These are phyloP conservation scores for Beauveria sp. DNA, from an alignment of 2,329 filamentous ascomycete genomes.

Conservation along the genomic window DNA sequence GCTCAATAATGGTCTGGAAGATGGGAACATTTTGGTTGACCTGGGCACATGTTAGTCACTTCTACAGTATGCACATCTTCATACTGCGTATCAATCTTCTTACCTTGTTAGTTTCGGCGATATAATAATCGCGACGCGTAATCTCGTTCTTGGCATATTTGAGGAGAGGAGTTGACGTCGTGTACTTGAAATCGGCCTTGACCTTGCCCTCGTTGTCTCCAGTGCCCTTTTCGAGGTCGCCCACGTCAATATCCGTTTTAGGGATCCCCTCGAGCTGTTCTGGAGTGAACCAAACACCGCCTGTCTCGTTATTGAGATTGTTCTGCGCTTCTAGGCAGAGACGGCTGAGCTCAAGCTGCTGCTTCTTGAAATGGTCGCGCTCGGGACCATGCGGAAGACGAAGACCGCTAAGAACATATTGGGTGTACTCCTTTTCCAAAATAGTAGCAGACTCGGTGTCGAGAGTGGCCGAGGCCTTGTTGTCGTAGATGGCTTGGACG, in stretches of 20 bases:
- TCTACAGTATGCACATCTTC: background rate
- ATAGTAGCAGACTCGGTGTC: constrained; percentile 64
- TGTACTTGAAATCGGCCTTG: constrained; percentile 75
- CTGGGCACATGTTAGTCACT: constrained; percentile 19
- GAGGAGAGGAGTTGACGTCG: constrained; percentile 68
- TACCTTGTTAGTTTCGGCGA: constrained; percentile 74
- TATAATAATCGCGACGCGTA: constrained; percentile 60
- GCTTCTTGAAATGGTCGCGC: constrained; percentile 76
- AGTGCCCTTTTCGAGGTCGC: constrained; percentile 62
- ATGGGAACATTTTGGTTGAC: constrained; percentile 64
- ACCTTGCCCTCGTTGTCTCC: constrained; percentile 66
- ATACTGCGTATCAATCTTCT: background rate
- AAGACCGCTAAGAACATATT: constrained; percentile 69
- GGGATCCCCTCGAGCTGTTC: constrained; percentile 71
- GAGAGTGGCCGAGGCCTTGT: constrained; percentile 44
- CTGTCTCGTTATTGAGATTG: constrained; percentile 75
- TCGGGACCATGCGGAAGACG: constrained; percentile 61
- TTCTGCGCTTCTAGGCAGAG: constrained; percentile 71
- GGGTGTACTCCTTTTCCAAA: constrained; percentile 70
- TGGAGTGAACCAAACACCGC: constrained; percentile 69
- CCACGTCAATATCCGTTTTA: constrained; percentile 56
- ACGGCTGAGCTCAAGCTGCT: constrained; percentile 71
- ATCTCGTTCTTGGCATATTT: constrained; percentile 69
- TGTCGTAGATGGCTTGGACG: constrained; percentile 50
- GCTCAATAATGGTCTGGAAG: constrained; percentile 66